These are phyloP conservation scores for Russula compacta DNA, from an alignment of 768 basidiomycete species.

Conservation along the genomic window DNA sequence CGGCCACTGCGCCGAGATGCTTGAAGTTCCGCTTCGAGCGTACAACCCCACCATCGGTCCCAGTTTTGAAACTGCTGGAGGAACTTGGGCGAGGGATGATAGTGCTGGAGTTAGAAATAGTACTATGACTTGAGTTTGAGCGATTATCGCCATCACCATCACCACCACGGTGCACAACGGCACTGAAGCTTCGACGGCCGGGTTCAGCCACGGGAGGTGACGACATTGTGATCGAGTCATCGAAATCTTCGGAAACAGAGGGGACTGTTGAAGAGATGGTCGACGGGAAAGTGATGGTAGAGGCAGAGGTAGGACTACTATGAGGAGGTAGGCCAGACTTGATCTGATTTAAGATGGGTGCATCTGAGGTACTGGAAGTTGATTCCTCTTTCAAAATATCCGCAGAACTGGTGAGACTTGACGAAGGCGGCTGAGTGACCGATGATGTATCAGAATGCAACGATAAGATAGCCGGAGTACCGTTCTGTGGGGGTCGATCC, in stretches of 20 bases:
- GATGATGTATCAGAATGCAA: neutral
- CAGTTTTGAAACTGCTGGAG: conserved; percentile 14
- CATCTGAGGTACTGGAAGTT: neutral
- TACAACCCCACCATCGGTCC: conserved; percentile 20
- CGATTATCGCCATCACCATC: conserved; percentile 13
- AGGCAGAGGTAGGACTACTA: neutral
- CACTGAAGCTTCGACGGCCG: conserved; percentile 24
- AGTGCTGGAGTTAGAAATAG: conserved; percentile 15
- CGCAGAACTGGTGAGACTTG: neutral
- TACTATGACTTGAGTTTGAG: neutral
- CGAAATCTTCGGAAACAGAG: neutral
- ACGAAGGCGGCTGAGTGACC: neutral
- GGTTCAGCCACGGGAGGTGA: conserved; percentile 10
- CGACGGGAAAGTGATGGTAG: neutral
- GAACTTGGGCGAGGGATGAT: conserved; percentile 15
- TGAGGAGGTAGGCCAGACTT: neutral
- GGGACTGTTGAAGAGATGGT: neutral
- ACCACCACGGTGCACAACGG: conserved; percentile 28
- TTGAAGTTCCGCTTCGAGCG: conserved; percentile 22
- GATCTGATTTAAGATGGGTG: neutral
- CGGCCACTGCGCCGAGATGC: conserved; percentile 16
- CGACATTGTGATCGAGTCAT: neutral
- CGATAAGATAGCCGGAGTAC: neutral
- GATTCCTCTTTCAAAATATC: neutral
- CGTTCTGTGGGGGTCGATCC: neutral